Percentiles rank a stretch among this genome's conserved stretches.
phyloP scores from a whole-genome alignment of 805 yeast genomes.

The Candida boidinii region DNA sequence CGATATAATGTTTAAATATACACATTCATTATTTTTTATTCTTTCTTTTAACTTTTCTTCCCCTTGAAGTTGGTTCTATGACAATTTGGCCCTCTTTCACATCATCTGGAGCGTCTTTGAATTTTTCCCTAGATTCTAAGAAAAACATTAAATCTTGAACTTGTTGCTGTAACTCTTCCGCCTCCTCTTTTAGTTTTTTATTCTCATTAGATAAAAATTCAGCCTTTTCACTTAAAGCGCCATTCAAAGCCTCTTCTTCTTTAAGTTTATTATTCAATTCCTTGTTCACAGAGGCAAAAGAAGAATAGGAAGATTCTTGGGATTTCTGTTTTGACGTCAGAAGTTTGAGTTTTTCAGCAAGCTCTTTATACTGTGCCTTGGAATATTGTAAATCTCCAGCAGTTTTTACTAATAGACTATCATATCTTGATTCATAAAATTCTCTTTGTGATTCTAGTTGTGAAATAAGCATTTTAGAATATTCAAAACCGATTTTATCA shows the following conservation, averaged over 20 bases:
- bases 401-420: conserved; percentile 1
- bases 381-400: neutral
- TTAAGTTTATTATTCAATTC: conserved; percentile 21
- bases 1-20: neutral
- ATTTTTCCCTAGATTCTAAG: conserved; percentile 63
- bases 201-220: conserved; percentile 26
- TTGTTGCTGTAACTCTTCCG: conserved; percentile 49
- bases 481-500: conserved; percentile 64
- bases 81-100: conserved; percentile 64
- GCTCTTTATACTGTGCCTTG: conserved; percentile 2
- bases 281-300: no score
- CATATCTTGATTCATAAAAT: conserved; percentile 55
- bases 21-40: neutral
- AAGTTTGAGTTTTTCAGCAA: conserved; percentile 20
- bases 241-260: conserved; percentile 40
- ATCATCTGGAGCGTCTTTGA: conserved; percentile 63
- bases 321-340: no score
- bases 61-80: conserved; percentile 20
- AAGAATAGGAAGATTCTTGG: no score
- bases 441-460: conserved; percentile 84
- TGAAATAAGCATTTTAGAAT: conserved; percentile 66
- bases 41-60: conserved; percentile 6
- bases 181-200: conserved; percentile 27
- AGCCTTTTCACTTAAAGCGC: conserved; percentile 30
- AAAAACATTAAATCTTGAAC: conserved; percentile 75